Base-by-base conservation (phyloP, 139 green algal genomes). In the Limnomonas spitsbergensis region DNA sequence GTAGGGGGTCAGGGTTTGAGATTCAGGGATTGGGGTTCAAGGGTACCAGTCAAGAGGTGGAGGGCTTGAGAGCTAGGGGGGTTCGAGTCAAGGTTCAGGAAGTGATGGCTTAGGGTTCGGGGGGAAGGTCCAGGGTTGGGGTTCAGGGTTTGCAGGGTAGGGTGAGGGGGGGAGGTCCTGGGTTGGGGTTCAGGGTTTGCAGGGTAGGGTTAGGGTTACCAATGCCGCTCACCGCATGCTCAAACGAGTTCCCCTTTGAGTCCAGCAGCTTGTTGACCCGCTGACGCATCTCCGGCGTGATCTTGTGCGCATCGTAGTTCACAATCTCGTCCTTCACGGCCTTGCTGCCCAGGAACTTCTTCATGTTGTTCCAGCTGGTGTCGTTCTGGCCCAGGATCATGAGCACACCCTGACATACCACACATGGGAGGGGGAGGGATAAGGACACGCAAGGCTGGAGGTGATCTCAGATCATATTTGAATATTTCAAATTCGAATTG, bases 351-450 rank as follows among this genome's bases (percentile, higher is more conserved):
- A 96, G 89, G 84, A 97, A 97, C 73, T 90, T 90, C 81, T 91
- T 93, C 92, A 97, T 97, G 80, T 85, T 88, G 52, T 87, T 91
- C 92, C 92, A 97, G 53, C 79, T 89, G 34, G 89, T 95, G 84
- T 97, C 92, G 53, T 88, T 73, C 79, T 94, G 86, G 31, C 90
- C 90, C 83, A 95, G 84, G 29, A 93, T 73, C 69, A 80, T 73
- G 42, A 97, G 80, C 35, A 95, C 90, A n/a, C 89, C 91, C 81
- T 95, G 87, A 42, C 95, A 85, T 67, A 96, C 89, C 54, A 68
- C 24, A 20, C 9, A 31, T 68, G 24, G 42, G 42, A 56, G 42
- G 42, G 7, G 42, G 42, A 56, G 42, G 9, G 42, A 56, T 7
- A 56, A 14, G 42, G 42, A 14, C 14, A n/a, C 14, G 42, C 42